Base-by-base conservation (phyloP, 2,329 filamentous ascomycete species). In the Fusarium azukiicola region DNA sequence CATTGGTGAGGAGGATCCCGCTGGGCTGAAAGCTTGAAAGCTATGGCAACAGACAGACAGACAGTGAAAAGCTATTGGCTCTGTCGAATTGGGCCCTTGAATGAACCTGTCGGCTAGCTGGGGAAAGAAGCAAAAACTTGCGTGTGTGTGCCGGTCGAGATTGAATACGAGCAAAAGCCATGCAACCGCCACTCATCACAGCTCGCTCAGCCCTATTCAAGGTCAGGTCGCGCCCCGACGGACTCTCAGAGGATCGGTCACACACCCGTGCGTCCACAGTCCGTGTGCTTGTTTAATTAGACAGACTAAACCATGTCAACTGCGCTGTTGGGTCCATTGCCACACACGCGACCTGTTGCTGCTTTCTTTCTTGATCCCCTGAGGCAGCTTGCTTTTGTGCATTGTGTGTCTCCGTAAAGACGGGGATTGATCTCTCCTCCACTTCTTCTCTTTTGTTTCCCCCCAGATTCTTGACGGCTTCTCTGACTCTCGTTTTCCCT, bases 261-360 rank as follows among this genome's bases (percentile, higher is more conserved):
- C 54, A 61, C 54, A 40, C 54, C 54, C 54, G 27, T 64, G 27
- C 68, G 42, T 32, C 27, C 27, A 32, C 27, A 23, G 40, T 32
- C 27, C 27, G 27, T 32, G 27, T 64, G 21, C 27, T 32, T 58
- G 50, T 54, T 72, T 76, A 72, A 72, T 64, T 75, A 40, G 54
- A 69, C 47, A 23, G 38, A 21, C 19, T 38, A 64, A 47, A 21
- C 19, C 44, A 64, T 74, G 61, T 42, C 58, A 27, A 46, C 58
- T 71, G 71, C 13, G 40, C 36, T 61, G 54, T 40, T 40, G 54
- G 54, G 27, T 32, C 40, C 54, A 61, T 61, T 61, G 50, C 40
- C 66, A 76, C 79, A 76, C 79, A 82, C 80, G 77, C 80, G 80
- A 82, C 77, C 80, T 80, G 66, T 81, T 82, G 36, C 80, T 81